Percentiles rank a stretch among this genome's conserved stretches.
Conservation (phyloP, 1,284 basidiomycete genomes). For the Ganoderma leucocontextum region DNA sequence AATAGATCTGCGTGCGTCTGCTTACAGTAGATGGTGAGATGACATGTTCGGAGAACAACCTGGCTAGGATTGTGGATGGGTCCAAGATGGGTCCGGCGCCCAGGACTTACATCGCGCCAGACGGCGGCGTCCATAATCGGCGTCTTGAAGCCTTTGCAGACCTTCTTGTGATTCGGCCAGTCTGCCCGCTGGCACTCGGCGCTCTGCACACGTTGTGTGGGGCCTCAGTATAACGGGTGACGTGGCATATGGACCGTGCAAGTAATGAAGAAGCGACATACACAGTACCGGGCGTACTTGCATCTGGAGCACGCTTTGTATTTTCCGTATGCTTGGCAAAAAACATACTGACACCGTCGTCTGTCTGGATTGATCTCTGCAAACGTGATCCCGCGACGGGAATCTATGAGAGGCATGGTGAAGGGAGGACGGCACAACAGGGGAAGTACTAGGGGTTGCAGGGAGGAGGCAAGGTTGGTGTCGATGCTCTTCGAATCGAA, state of each 20-base stretch:
- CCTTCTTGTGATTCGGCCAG: constrained; percentile 4
- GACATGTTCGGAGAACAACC: neutral
- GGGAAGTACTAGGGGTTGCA: neutral
- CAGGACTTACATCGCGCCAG: neutral
- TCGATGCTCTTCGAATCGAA: no score
- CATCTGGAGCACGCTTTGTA: neutral
- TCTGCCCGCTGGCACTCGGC: neutral
- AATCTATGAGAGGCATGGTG: neutral
- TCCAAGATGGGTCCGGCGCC: neutral
- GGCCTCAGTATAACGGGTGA: neutral
- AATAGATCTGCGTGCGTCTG: neutral
- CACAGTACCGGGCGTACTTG: constrained; percentile 1
- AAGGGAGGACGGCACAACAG: neutral
- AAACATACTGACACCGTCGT: neutral
- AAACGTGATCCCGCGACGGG: neutral
- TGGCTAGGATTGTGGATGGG: neutral
- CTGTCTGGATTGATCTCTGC: neutral
- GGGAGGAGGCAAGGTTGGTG: no score
- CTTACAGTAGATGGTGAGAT: neutral
- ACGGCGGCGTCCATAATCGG: neutral
- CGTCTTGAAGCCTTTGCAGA: neutral
- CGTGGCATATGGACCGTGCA: neutral
- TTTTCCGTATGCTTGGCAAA: constrained; percentile 2
- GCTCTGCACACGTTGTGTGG: neutral
- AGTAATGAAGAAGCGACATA: neutral